Conservation (phyloP, 2,329 filamentous ascomycete genomes). For the Teratosphaeriaceae sp. region DNA sequence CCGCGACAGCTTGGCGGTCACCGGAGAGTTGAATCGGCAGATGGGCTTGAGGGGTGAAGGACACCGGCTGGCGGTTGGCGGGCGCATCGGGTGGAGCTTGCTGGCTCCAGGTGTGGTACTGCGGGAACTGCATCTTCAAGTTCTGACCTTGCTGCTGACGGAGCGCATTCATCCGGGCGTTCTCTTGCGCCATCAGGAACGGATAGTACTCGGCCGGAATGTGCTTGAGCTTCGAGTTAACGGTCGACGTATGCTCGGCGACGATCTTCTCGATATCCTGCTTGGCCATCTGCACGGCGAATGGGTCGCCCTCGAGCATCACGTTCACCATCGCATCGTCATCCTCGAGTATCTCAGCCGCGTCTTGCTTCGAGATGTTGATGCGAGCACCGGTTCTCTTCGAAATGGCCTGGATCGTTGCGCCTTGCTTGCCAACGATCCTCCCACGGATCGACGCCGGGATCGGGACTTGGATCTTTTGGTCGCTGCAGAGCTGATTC, state of each 20-base stretch:
- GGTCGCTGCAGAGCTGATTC: constrained; percentile 76
- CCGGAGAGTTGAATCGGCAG: constrained; percentile 80
- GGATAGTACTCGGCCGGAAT: constrained; percentile 92
- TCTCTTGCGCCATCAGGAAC: constrained; percentile 79
- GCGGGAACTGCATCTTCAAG: constrained; percentile 74
- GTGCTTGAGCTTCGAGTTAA: constrained; percentile 72
- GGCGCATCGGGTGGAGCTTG: constrained; percentile 60
- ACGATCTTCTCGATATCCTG: constrained; percentile 83
- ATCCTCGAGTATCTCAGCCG: constrained; percentile 48
- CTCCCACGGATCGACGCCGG: constrained; percentile 77
- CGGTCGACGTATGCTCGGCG: constrained; percentile 73
- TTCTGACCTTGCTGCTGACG: constrained; percentile 64
- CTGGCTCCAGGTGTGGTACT: constrained; percentile 66
- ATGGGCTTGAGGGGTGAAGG: constrained; percentile 65
- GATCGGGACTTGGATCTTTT: constrained; percentile 68
- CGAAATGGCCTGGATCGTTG: constrained; percentile 83
- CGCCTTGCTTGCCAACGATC: constrained; percentile 88
- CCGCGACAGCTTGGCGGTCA: constrained; percentile 74
- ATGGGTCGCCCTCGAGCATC: constrained; percentile 80
- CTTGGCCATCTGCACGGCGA: constrained; percentile 76
- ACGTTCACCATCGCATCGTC: constrained; percentile 84
- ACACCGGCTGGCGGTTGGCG: constrained; percentile 56
- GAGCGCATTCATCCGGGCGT: constrained; percentile 57
- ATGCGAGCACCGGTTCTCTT: constrained; percentile 86
- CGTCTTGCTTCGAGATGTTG: constrained; percentile 77